Evolutionary conservation across 371 early-diverging fungal genomes (phyloP).

Genomic region (Circinella minor): DNA sequence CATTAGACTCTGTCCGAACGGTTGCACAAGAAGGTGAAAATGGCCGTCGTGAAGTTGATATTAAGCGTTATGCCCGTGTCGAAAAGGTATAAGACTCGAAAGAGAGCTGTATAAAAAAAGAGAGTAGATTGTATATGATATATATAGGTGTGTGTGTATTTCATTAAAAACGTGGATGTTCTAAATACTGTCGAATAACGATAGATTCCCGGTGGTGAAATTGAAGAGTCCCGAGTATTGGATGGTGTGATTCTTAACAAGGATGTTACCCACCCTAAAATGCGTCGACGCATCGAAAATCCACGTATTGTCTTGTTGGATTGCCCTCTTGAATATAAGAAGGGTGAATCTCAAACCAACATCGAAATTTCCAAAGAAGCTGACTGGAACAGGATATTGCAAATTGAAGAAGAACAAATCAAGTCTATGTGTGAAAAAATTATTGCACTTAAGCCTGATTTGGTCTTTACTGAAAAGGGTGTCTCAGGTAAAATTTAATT

Average conservation of each 20-base stretch:
- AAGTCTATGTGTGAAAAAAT: constrained; percentile 97
- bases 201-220: constrained; percentile 97
- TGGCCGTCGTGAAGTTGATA: constrained; percentile 87
- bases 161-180: neutral
- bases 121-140: neutral
- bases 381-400: constrained; percentile 96
- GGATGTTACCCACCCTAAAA: constrained; percentile 99
- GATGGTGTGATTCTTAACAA: constrained; percentile 99
- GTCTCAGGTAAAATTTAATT: constrained; percentile 78
- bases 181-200: neutral
- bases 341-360: constrained; percentile 99
- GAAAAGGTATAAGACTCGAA: constrained; percentile 79
- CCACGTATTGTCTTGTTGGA: constrained; percentile 98
- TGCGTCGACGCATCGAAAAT: constrained; percentile 98
- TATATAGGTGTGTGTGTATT: neutral
- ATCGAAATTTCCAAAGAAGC: constrained; percentile 98
- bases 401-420: constrained; percentile 99
- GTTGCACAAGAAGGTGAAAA: constrained; percentile 82
- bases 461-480: constrained; percentile 99
- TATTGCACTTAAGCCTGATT: constrained; percentile 95
- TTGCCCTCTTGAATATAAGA: constrained; percentile 99
- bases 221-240: constrained; percentile 96
- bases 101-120: neutral
- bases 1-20: constrained; percentile 94
- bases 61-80: constrained; percentile 97